Evolutionary conservation across 495 filamentous ascomycete species (phyloP), one percentile per base, ranked within the genome.

Genomic region (Xylaria curta): DNA sequence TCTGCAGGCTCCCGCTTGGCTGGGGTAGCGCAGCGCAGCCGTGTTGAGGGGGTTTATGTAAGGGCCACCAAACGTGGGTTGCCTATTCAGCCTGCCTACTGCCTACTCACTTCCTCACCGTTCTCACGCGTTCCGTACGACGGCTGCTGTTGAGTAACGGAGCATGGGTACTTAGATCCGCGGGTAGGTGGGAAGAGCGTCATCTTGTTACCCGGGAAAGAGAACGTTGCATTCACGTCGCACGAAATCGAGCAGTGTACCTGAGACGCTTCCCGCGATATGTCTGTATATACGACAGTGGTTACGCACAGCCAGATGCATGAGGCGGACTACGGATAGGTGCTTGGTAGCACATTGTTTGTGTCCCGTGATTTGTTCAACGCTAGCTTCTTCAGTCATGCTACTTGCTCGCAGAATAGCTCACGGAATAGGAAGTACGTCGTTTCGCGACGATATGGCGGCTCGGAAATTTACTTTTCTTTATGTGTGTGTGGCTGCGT

Each of bases 191-290:
- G 36, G 21, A 31, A 49, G 58, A 13, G 58, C 58, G 58, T 60
- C 42, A 51, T 63, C 58, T 53, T 10, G 44, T 59, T 19, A 31
- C 46, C 68, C 13, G 58, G 31, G 62, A 47, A 46, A 62, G 44
- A 38, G 36, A 38, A 70, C 68, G 68, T 70, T 63, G 33, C 68
- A 70, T 62, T 46, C 40, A 59, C 56, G 68, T 70, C 7, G 58
- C 46, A 62, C 68, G 28, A 49, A 42, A 31, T 4, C 58, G 19
- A 63, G 26, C 28, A 60, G 26, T 3, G 47, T 66, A 49, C 24
- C 61, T 17, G 53, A 56, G 53, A 56, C 3, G 24, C 7, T 36
- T 28, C 24, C 26, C 26, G 53, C 28, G 53, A 31, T 56, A 31
- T 19, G 56, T 4, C 28, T 9, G n/a, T 28, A 59, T 28, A 59